Conservation (phyloP, 371 early-diverging fungal genomes). For the Nosema muscidifuracis region DNA sequence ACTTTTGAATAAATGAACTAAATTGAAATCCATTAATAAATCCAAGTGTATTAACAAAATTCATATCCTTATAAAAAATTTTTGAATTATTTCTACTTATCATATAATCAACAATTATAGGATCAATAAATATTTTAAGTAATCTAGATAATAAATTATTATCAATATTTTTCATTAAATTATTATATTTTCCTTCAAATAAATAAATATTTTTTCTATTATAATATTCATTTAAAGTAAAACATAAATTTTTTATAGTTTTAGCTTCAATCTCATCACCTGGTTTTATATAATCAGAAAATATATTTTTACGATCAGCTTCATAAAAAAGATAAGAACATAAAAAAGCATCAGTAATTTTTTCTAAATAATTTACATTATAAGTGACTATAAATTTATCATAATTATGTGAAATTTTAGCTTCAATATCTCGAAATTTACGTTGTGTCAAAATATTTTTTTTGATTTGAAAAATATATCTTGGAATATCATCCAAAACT, state of each 20-base stretch:
- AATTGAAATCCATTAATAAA: constrained; percentile 93
- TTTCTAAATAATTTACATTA: constrained; percentile 89
- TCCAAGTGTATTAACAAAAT: constrained; percentile 87
- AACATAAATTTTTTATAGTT: too few relatives aligned
- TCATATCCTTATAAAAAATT: constrained; percentile 94
- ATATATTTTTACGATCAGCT: constrained; percentile 76
- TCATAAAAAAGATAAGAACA: constrained; percentile 98
- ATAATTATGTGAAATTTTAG: constrained; percentile 92
- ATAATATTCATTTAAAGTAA: too few relatives aligned
- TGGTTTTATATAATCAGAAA: constrained; percentile 93
- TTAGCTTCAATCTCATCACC: constrained; percentile 89
- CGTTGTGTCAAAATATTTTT: constrained; percentile 85
- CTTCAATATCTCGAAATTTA: constrained; percentile 95
- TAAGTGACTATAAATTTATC: constrained; percentile 85
- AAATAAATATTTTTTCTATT: constrained; percentile 76
- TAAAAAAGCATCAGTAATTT: constrained; percentile 92
- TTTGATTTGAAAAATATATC: constrained; percentile 83
- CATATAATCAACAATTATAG: constrained; percentile 95
- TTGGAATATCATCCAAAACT: constrained; percentile 89
- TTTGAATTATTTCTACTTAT: constrained; percentile 91
- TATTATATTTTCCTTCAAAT: constrained; percentile 73
- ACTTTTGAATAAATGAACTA: constrained; percentile 87
- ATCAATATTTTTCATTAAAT: constrained; percentile 89
- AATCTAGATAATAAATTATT: constrained; percentile 84
- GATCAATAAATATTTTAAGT: constrained; percentile 84